Conservation (phyloP, 176 grass and related monocot genomes). For the Carex kokanica region DNA sequence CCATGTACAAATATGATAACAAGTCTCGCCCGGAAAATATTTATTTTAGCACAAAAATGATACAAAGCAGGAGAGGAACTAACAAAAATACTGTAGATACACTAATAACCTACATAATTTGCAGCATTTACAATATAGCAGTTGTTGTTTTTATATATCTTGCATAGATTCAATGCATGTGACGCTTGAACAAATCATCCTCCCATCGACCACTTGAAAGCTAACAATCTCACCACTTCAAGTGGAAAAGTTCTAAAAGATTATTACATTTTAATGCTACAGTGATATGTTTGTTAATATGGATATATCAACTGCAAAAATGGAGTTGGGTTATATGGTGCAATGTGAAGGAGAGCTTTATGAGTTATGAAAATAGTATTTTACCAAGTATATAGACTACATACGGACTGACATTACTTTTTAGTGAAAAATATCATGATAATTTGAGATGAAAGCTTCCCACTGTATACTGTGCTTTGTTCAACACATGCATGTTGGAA, state of each 20-base stretch:
- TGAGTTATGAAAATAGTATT: not conserved
- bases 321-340: not conserved
- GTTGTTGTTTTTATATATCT: conserved; percentile 90
- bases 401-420: not conserved
- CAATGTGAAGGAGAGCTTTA: not conserved
- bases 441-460: no score
- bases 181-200: conserved; percentile 87
- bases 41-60: no score
- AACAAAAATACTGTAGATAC: not conserved
- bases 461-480: no score
- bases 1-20: no score
- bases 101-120: conserved; percentile 21
- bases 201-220: conserved; percentile 70
- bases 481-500: no score
- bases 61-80: not conserved
- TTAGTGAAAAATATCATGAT: conserved; percentile 25
- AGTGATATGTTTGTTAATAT: not conserved
- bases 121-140: conserved; percentile 92
- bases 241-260: conserved; percentile 10
- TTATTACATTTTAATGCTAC: not conserved
- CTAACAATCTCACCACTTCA: conserved; percentile 68
- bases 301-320: not conserved
- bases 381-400: not conserved
- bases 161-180: conserved; percentile 89
- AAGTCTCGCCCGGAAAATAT: no score